phyloP scores from a whole-genome alignment of 2,329 filamentous ascomycete genomes.

The Epichloe uncinata region DNA sequence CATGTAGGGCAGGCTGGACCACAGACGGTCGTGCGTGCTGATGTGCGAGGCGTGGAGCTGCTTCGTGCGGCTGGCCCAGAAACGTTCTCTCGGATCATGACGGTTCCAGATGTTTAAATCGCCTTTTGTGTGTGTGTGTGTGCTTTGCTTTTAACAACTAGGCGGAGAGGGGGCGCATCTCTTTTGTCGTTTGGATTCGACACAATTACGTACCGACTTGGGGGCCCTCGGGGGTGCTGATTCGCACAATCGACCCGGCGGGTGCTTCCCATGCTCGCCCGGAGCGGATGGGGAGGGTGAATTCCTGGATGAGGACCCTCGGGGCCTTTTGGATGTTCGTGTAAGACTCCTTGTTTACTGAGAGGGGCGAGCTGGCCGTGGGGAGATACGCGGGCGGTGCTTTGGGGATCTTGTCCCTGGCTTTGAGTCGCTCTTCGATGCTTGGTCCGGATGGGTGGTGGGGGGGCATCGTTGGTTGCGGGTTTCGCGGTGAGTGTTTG shows the following conservation, averaged over 20 bases:
- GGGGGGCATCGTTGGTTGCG: constrained; percentile 6
- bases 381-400: constrained; percentile 37
- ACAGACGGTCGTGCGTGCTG: constrained; percentile 56
- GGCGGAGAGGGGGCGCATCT: too few relatives aligned
- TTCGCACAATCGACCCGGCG: constrained; percentile 53
- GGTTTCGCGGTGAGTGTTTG: background rate
- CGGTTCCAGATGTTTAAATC: constrained; percentile 75
- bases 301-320: constrained; percentile 31
- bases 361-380: constrained; percentile 27
- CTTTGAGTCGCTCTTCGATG: constrained; percentile 25
- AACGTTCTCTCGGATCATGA: constrained; percentile 62
- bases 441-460: constrained; percentile 5
- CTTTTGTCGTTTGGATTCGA: too few relatives aligned
- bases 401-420: constrained; percentile 30
- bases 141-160: too few relatives aligned
- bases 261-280: constrained; percentile 60
- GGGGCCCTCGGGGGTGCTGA: constrained; percentile 59
- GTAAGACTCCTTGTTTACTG: constrained; percentile 38
- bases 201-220: constrained; percentile 52
- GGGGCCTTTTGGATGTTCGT: constrained; percentile 42
- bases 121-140: constrained; percentile 27
- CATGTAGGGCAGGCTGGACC: constrained; percentile 67
- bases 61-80: constrained; percentile 69
- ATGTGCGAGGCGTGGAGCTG: constrained; percentile 71
- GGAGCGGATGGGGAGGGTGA: constrained; percentile 58